These are phyloP conservation scores for Sporothrix pseudoabietina DNA, from an alignment of 2,329 filamentous ascomycete genomes.

Conservation along the genomic window DNA sequence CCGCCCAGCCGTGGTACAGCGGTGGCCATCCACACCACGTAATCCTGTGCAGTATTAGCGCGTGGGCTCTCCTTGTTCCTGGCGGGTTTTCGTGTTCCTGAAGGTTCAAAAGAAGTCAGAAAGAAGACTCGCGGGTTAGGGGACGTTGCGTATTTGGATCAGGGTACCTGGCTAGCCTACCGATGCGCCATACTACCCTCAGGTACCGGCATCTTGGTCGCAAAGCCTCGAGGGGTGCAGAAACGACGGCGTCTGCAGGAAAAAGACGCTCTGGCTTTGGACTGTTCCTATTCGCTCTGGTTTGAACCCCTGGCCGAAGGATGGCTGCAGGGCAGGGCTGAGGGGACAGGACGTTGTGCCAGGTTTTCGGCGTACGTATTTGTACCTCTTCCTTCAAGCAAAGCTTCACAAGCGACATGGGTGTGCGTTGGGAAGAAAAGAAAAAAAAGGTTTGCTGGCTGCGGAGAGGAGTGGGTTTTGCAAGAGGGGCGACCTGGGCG, in stretches of 20 bases:
- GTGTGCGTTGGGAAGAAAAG: background rate
- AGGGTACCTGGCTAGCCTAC: conserved; percentile 19
- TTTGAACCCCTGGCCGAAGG: conserved; percentile 11
- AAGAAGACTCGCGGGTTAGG: conserved; percentile 10
- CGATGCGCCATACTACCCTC: background rate
- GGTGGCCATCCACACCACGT: conserved; percentile 3
- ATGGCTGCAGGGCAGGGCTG: conserved; percentile 24
- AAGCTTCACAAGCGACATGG: background rate
- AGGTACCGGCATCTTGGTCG: conserved; percentile 11
- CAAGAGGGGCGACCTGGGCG: background rate
- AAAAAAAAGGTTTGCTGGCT: conserved; percentile 8
- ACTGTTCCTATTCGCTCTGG: conserved; percentile 15
- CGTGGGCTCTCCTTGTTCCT: conserved; percentile 19
- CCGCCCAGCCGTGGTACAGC: conserved; percentile 14
- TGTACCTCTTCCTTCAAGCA: background rate
- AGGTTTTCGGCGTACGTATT: conserved; percentile 10
- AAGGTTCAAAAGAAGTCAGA: background rate
- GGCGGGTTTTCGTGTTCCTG: background rate
- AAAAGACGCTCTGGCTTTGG: conserved; percentile 2
- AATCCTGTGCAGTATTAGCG: conserved; percentile 21
- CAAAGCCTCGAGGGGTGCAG: conserved; percentile 13
- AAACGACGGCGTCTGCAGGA: conserved; percentile 24
- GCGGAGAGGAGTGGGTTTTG: conserved; percentile 6
- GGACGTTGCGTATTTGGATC: background rate
- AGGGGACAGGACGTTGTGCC: conserved; percentile 7